Evolutionary conservation across 768 basidiomycete genomes (phyloP), one percentile per base, ranked within the genome.

Genomic region (Lepiota venenata): DNA sequence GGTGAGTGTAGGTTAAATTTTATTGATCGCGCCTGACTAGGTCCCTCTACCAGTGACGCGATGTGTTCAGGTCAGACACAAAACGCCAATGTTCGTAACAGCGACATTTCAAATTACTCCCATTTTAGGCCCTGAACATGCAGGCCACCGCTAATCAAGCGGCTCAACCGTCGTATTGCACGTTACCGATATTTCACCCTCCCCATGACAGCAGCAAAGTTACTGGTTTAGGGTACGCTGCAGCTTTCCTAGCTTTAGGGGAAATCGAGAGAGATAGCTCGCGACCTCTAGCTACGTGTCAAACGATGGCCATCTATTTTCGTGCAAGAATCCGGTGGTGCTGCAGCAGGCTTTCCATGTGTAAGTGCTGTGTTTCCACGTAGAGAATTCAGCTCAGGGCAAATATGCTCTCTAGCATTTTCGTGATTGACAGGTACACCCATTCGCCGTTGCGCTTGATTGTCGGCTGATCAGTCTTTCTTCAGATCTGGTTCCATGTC

Each of bases 301-400:
- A 2, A 68, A 66, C 18, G 83, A 85, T 46, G 83, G 84, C 0
- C 84, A 85, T 61, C 58, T 71, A 10, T 85, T 81, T 54, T 25
- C 63, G 1, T 85, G 83, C 66, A 70, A 70, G 50, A 81, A 84
- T 57, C 84, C 84, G 1, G 70, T 69, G 0, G 68, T 76, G 8
- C 63, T 79, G 64, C 77, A 76, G 16, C 81, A 78, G 58, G 72
- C 83, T 0, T 84, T 77, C 66, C 83, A 85, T 62, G 81, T 85
- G 81, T 84, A 63, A 55, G 82, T 72, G 2, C 3, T 37, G 39
- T 39, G 18, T 49, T 16, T n/a, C 7, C 25, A 10, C 20, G 8
- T n/a, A 22, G 42, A 47, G 3, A 21, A 8, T 20, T 4, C 8
- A 11, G 18, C 18, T 35, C 45, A 9, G 37, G 35, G 5, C 0